Conservation (phyloP, 2,329 filamentous ascomycete genomes). For the Colletotrichum somersetense region DNA sequence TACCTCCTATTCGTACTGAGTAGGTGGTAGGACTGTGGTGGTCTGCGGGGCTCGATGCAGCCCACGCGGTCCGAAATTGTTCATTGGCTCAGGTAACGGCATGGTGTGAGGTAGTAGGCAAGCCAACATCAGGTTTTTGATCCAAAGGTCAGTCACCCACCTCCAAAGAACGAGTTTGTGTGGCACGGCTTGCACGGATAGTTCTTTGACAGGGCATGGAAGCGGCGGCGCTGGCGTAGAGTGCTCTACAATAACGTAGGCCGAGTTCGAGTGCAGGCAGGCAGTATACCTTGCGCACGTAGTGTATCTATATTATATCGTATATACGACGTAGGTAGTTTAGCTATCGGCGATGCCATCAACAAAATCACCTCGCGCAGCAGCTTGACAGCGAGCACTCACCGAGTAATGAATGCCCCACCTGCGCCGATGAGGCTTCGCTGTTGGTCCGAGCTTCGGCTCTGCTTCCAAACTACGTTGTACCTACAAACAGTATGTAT, state of each 20-base stretch:
- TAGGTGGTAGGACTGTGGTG: background rate
- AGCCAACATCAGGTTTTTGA: slow-evolving; percentile 30
- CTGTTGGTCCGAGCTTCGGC: slow-evolving; percentile 28
- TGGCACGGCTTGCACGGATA: background rate
- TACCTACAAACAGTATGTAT: background rate
- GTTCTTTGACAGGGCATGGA: background rate
- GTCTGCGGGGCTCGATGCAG: slow-evolving; percentile 31
- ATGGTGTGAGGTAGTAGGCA: slow-evolving; percentile 1
- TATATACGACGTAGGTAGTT: no score
- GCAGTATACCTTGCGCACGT: no score
- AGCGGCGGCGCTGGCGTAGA: background rate
- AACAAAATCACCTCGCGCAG: background rate
- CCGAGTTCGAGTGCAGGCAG: no score
- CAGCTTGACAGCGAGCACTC: background rate
- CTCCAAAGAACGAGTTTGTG: background rate
- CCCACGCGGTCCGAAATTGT: background rate
- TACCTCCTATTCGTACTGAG: no score
- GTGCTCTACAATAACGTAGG: slow-evolving; percentile 10
- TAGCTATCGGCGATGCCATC: background rate
- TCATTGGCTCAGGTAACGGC: slow-evolving; percentile 13
- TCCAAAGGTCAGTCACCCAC: slow-evolving; percentile 11
- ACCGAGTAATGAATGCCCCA: background rate
- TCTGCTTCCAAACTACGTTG: background rate
- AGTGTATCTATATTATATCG: no score
- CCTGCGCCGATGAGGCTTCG: slow-evolving; percentile 30